These are phyloP conservation scores for Zygosaccharomyces kombuchaensis DNA, from an alignment of 805 yeast species.

Conservation along the genomic window DNA sequence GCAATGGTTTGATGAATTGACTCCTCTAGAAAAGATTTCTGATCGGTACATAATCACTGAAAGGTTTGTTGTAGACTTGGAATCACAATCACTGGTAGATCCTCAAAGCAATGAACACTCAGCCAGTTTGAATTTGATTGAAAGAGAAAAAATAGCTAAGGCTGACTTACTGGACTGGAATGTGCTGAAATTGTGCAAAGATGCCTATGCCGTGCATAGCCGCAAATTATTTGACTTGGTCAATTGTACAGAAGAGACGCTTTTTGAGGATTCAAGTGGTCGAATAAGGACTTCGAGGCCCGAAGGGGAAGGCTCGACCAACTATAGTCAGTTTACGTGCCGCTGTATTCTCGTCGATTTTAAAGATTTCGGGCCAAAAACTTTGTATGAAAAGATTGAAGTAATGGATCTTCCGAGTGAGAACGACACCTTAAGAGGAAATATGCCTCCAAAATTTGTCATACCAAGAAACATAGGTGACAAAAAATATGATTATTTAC, in stretches of 20 bases:
- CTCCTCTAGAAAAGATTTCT: background rate
- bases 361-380: background rate
- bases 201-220: background rate
- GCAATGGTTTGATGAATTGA: slow-evolving; percentile 2
- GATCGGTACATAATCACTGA: slow-evolving; percentile 1
- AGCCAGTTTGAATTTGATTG: background rate
- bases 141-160: background rate
- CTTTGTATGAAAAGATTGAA: background rate
- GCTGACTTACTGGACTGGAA: slow-evolving; percentile 1
- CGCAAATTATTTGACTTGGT: background rate
- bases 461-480: background rate
- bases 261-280: background rate
- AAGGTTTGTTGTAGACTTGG: slow-evolving; percentile 1
- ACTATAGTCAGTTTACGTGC: background rate
- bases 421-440: background rate
- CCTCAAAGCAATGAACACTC: background rate
- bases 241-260: background rate
- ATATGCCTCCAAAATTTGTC: background rate
- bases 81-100: background rate
- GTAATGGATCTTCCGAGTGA: background rate
- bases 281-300: background rate
- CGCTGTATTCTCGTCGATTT: slow-evolving; percentile 1
- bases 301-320: background rate
- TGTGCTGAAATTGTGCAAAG: background rate
- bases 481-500: background rate